Conservation (phyloP, 208 protist genomes). For the Leishmania tropica region DNA sequence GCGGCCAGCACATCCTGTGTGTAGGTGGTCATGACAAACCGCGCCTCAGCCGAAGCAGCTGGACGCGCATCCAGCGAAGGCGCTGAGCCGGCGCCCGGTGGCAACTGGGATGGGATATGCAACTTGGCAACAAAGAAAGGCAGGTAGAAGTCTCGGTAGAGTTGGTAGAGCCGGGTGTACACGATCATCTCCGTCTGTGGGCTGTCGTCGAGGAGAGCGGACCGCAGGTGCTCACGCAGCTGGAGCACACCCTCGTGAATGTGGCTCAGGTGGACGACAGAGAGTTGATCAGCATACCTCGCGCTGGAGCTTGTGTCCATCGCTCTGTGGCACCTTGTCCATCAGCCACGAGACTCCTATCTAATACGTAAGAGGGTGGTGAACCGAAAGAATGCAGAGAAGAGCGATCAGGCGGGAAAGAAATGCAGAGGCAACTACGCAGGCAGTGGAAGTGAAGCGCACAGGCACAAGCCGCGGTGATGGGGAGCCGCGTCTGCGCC, state of each 20-base stretch:
- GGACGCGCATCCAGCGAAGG: not conserved
- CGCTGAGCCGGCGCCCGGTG: not conserved
- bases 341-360: not conserved
- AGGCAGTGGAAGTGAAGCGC: not conserved
- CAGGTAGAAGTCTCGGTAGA: slow-evolving; percentile 30
- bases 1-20: slow-evolving; percentile 65
- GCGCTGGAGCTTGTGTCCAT: slow-evolving; percentile 1
- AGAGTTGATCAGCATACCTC: slow-evolving; percentile 5
- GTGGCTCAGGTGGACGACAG: slow-evolving; percentile 30
- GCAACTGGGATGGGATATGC: not conserved
- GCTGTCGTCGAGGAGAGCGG: slow-evolving; percentile 53
- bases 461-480: not conserved
- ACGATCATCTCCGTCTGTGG: slow-evolving; percentile 58
- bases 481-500: not conserved
- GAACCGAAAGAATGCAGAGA: not conserved
- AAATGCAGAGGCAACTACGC: not conserved
- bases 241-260: slow-evolving; percentile 38
- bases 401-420: not conserved
- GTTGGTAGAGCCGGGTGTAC: slow-evolving; percentile 23
- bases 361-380: not conserved
- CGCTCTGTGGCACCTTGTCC: not conserved
- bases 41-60: slow-evolving; percentile 3
- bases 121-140: not conserved
- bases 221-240: slow-evolving; percentile 43
- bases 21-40: slow-evolving; percentile 39